Percentiles rank a stretch among this genome's conserved stretches.
Conservation (phyloP, 495 filamentous ascomycete genomes). For the Aspergillus avenaceus region DNA sequence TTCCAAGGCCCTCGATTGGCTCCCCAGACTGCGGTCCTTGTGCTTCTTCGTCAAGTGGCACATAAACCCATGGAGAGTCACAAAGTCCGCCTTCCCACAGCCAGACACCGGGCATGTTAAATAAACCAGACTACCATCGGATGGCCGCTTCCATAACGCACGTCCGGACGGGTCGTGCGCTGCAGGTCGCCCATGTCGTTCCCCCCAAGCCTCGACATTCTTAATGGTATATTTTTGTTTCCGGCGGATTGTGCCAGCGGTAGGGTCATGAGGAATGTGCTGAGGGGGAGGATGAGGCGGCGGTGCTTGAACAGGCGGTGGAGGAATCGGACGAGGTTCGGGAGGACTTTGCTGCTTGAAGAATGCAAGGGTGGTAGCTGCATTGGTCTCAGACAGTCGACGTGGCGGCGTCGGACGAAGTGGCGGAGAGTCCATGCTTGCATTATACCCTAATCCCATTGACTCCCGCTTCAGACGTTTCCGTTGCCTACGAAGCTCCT, state of each 20-base stretch:
- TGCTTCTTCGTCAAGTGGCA: slow-evolving; percentile 49
- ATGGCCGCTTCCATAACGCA: slow-evolving; percentile 44
- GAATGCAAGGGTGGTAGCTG: slow-evolving; percentile 48
- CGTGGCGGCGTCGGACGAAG: slow-evolving; percentile 40
- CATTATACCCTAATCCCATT: slow-evolving; percentile 39
- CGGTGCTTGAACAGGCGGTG: slow-evolving; percentile 27
- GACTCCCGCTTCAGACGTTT: slow-evolving; percentile 46
- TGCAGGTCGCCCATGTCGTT: slow-evolving; percentile 44
- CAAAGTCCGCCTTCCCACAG: slow-evolving; percentile 44
- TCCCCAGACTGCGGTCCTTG: slow-evolving; percentile 45
- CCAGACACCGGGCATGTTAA: slow-evolving; percentile 41
- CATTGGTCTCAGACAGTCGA: slow-evolving; percentile 45
- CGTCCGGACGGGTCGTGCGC: slow-evolving; percentile 43
- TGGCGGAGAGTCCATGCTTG: slow-evolving; percentile 37
- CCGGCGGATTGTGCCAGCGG: slow-evolving; percentile 31
- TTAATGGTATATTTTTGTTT: slow-evolving; percentile 52
- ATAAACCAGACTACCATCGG: slow-evolving; percentile 44
- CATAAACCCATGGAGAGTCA: slow-evolving; percentile 47
- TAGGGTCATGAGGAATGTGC: slow-evolving; percentile 28
- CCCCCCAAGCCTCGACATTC: slow-evolving; percentile 48
- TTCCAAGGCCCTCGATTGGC: slow-evolving; percentile 43
- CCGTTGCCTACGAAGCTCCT: slow-evolving; percentile 46
- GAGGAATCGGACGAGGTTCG: slow-evolving; percentile 39
- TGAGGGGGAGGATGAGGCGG: slow-evolving; percentile 21
- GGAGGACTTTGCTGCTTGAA: slow-evolving; percentile 48